phyloP scores from a whole-genome alignment of 108 stramenopile species.

The Skeletonema costatum region DNA sequence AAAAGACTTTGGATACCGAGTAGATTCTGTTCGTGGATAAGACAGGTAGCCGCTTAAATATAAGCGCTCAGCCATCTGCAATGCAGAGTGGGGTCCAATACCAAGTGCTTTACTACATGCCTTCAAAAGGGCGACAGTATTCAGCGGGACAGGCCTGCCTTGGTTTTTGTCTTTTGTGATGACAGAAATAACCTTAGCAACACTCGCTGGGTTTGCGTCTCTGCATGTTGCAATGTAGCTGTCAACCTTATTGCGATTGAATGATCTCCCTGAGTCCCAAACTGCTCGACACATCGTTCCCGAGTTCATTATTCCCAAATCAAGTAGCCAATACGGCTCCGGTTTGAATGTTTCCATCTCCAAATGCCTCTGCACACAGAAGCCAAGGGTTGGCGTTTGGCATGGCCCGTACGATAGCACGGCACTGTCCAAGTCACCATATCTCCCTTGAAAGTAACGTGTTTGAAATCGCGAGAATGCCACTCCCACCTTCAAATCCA shows the following conservation, averaged over 20 bases:
- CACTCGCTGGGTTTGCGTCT: constrained; percentile 42
- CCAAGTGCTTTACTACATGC: constrained; percentile 85
- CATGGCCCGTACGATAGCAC: constrained; percentile 96
- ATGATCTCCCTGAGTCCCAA: constrained; percentile 78
- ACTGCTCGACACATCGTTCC: constrained; percentile 70
- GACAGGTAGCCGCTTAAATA: constrained; percentile 88
- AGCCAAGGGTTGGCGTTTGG: constrained; percentile 96
- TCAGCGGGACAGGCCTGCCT: constrained; percentile 80
- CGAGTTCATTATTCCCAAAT: constrained; percentile 73
- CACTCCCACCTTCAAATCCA: constrained; percentile 96
- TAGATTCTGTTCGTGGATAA: constrained; percentile 85
- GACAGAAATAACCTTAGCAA: constrained; percentile 62
- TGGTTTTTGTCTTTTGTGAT: constrained; percentile 85
- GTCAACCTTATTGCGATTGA: constrained; percentile 71
- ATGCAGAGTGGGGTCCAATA: constrained; percentile 82
- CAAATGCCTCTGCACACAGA: constrained; percentile 94
- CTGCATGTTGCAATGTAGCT: constrained; percentile 53
- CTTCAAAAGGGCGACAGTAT: constrained; percentile 81
- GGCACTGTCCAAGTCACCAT: constrained; percentile 89
- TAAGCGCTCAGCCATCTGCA: constrained; percentile 77
- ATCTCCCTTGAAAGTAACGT: constrained; percentile 87
- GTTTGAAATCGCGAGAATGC: constrained; percentile 97
- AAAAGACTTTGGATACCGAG: constrained; percentile 83
- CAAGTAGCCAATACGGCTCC: constrained; percentile 87
- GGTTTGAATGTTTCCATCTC: constrained; percentile 94